phyloP scores from a whole-genome alignment of 352 stramenopile species.

The Pythium folliculosum region DNA sequence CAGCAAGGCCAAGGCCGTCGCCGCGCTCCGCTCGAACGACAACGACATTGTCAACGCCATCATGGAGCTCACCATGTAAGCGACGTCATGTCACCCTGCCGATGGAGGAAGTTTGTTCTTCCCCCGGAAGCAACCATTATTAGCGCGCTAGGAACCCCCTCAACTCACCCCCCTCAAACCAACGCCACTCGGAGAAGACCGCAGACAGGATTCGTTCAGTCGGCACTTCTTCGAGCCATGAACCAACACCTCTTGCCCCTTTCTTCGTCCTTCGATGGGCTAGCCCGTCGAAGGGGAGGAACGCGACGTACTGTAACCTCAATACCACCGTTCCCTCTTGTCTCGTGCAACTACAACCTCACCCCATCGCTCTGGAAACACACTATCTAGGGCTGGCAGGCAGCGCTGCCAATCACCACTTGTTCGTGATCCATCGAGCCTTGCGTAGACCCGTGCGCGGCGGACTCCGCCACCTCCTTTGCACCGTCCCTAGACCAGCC shows the following conservation, averaged over 20 bases:
- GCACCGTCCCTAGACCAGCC: not conserved
- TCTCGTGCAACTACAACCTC: conserved; percentile 1
- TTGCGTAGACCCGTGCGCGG: not conserved
- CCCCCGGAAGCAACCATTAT: conserved; percentile 4
- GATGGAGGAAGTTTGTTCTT: not conserved
- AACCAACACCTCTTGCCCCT: conserved; percentile 24
- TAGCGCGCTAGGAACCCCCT: conserved; percentile 32
- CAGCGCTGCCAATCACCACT: too few relatives aligned
- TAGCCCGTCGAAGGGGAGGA: not conserved
- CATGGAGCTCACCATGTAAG: conserved; percentile 99
- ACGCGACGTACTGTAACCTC: conserved; percentile 4
- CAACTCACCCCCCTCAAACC: conserved; percentile 7
- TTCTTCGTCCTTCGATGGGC: conserved; percentile 7
- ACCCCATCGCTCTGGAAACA: not conserved
- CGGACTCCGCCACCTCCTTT: too few relatives aligned
- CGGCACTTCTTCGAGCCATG: conserved; percentile 18
- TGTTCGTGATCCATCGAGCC: too few relatives aligned
- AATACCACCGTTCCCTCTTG: conserved; percentile 17
- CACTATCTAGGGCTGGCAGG: too few relatives aligned
- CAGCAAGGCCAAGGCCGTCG: conserved; percentile 94
- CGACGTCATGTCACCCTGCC: conserved; percentile 3
- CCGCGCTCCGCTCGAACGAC: conserved; percentile 97
- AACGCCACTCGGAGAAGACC: conserved; percentile 21
- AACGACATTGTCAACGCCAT: conserved; percentile 99
- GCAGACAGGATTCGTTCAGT: not conserved